Conservation (phyloP, 768 basidiomycete genomes). For the Leccinum uliginosum region DNA sequence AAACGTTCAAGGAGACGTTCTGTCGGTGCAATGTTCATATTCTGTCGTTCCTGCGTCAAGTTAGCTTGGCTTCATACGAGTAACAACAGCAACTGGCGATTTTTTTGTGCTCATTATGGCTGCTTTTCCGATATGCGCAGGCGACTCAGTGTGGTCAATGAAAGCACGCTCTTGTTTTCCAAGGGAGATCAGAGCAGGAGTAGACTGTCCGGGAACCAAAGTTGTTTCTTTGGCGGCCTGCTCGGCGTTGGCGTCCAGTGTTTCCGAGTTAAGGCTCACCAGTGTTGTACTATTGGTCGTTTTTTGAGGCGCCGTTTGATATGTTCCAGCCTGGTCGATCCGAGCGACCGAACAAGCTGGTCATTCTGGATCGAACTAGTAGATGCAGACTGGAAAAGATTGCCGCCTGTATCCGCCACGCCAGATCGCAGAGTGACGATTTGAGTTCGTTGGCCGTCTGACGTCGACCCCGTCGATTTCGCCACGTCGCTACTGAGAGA, state of each 20-base stretch:
- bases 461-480: background rate
- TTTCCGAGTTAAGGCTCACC: background rate
- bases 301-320: background rate
- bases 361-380: background rate
- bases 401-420: background rate
- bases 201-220: background rate
- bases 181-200: background rate
- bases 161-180: background rate
- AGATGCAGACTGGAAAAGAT: background rate
- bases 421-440: background rate
- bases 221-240: background rate
- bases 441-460: background rate
- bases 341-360: background rate
- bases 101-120: background rate
- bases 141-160: background rate
- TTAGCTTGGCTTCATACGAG: background rate
- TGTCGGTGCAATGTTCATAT: constrained; percentile 32
- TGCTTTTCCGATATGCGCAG: background rate
- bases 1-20: constrained; percentile 34
- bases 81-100: constrained; percentile 3
- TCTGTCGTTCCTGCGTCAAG: constrained; percentile 3
- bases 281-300: background rate
- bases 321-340: background rate
- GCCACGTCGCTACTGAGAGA: background rate
- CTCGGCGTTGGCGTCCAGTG: background rate